Conservation (phyloP, 441 rosid genomes). For the Biscutella auriculata region DNA sequence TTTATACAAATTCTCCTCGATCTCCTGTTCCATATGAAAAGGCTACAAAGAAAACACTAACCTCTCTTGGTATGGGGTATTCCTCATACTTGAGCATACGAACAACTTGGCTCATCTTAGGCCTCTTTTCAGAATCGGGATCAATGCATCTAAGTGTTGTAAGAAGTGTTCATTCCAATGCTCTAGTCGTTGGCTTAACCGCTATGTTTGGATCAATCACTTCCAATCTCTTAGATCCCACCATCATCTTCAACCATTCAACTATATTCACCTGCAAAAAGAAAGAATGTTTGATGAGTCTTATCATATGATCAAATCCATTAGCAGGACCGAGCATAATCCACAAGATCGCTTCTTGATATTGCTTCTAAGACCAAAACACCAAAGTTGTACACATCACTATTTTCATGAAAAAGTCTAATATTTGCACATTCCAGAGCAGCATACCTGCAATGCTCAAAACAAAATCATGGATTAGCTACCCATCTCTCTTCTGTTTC, state of each 20-base stretch:
- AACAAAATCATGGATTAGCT: not conserved
- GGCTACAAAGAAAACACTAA: conserved; percentile 18
- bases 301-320: conserved; percentile 57
- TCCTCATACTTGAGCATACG: conserved; percentile 95
- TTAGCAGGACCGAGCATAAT: conserved; percentile 69
- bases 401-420: conserved; percentile 89
- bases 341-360: conserved; percentile 94
- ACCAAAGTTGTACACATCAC: conserved; percentile 95
- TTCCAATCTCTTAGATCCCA: conserved; percentile 67
- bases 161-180: conserved; percentile 73
- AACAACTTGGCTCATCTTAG: conserved; percentile 91
- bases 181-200: conserved; percentile 63
- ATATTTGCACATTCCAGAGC: conserved; percentile 97
- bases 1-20: not conserved
- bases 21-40: not conserved
- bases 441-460: conserved; percentile 47
- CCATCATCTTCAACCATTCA: conserved; percentile 98
- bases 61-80: conserved; percentile 91
- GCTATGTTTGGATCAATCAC: conserved; percentile 87
- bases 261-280: conserved; percentile 72
- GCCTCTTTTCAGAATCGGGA: conserved; percentile 82
- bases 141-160: conserved; percentile 92
- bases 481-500: not conserved
- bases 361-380: conserved; percentile 80
- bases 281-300: not conserved